Evolutionary conservation across 345 rosid species (phyloP).

Genomic region (Odontarrhena argentea): DNA sequence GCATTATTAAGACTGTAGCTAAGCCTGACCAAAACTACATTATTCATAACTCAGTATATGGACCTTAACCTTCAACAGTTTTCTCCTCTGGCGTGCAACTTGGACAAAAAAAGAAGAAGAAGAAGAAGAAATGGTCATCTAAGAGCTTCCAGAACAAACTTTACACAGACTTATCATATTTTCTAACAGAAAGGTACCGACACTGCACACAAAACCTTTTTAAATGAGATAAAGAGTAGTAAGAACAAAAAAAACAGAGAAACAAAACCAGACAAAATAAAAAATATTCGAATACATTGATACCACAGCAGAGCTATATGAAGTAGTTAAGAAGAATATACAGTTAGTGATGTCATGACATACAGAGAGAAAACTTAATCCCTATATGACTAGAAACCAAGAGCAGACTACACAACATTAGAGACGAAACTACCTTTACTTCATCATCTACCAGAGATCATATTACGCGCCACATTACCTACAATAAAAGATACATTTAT

Average conservation of each 20-base stretch:
- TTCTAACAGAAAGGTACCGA: neutral
- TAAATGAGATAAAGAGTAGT: conserved; percentile 11
- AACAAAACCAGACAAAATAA: neutral
- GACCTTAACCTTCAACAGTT: neutral
- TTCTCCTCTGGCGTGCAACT: neutral
- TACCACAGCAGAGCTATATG: neutral
- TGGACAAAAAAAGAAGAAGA: neutral
- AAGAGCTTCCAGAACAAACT: conserved; percentile 9
- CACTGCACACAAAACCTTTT: conserved; percentile 4
- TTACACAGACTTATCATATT: neutral
- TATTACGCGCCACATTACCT: conserved; percentile 99
- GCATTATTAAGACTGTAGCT: neutral
- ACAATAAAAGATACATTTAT: conserved; percentile 95
- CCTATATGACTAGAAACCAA: conserved; percentile 42
- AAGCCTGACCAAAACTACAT: conserved; percentile 1
- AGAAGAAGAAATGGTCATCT: neutral
- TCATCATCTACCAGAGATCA: conserved; percentile 98
- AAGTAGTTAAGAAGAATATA: conserved; percentile 4
- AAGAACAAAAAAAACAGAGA: neutral
- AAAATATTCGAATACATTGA: neutral
- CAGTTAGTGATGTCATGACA: conserved; percentile 30
- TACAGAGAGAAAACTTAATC: conserved; percentile 18
- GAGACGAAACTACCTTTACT: conserved; percentile 96
- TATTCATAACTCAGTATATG: neutral
- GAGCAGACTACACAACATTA: conserved; percentile 43